Percentiles rank a stretch among this genome's conserved stretches.
Conservation (phyloP, 805 yeast species). For the Kazachstania viticola region DNA sequence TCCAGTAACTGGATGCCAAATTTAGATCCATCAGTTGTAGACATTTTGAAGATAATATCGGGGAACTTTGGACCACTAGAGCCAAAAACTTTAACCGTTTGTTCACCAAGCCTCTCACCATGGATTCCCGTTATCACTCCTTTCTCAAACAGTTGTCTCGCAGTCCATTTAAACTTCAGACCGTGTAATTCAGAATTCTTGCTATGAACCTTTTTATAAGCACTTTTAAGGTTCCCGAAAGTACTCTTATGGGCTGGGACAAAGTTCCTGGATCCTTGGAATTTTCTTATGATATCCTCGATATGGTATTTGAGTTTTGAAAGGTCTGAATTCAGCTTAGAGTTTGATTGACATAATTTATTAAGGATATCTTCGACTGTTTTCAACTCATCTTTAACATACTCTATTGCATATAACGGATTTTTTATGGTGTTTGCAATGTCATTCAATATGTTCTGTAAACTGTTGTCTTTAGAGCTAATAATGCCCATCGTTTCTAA, state of each 20-base stretch:
- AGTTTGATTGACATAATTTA: constrained; percentile 35
- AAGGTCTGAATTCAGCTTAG: constrained; percentile 31
- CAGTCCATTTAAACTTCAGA: constrained; percentile 63
- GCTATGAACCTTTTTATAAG: constrained; percentile 26
- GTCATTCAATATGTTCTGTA: constrained; percentile 70
- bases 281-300: constrained; percentile 37
- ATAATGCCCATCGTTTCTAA: constrained; percentile 58
- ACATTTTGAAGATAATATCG: constrained; percentile 60
- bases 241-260: constrained; percentile 21
- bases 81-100: constrained; percentile 28
- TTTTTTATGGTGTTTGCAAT: constrained; percentile 70
- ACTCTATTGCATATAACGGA: constrained; percentile 39
- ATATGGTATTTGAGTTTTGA: constrained; percentile 36
- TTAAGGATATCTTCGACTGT: constrained; percentile 34
- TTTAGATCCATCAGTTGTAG: constrained; percentile 62
- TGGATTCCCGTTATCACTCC: constrained; percentile 51
- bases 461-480: constrained; percentile 49
- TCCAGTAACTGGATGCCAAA: constrained; percentile 50
- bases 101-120: constrained; percentile 36
- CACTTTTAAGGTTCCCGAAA: constrained; percentile 32
- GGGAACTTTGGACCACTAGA: constrained; percentile 42
- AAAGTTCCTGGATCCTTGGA: constrained; percentile 31
- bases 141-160: constrained; percentile 63
- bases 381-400: constrained; percentile 35
- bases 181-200: constrained; percentile 23